A percentile compares a stretch with the other conserved stretches of the same genome.
Evolutionary conservation across 768 basidiomycete genomes (phyloP).

Genomic region (Trametes gibbosa): DNA sequence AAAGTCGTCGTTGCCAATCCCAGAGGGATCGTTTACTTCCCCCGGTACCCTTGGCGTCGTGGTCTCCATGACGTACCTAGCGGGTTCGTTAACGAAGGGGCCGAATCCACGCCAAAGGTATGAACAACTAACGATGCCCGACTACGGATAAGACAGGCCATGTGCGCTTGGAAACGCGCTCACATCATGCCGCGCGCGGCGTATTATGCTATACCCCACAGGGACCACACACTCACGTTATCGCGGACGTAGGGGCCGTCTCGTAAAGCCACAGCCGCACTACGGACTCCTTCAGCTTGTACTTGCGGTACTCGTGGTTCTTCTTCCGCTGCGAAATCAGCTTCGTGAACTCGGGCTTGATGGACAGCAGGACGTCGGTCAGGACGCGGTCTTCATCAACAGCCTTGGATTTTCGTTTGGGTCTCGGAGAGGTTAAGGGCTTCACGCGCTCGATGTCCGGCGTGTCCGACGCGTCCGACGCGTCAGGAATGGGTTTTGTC

Average conservation of each 20-base stretch:
- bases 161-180: not conserved
- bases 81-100: not conserved
- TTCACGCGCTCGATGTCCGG: not conserved
- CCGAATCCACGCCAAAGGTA: not conserved
- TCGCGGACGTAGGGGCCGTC: slow-evolving; percentile 28
- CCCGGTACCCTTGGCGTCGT: slow-evolving; percentile 31
- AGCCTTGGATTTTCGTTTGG: not conserved
- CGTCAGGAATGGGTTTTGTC: not conserved
- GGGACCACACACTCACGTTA: slow-evolving; percentile 26
- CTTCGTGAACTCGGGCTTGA: slow-evolving; percentile 31
- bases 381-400: slow-evolving; percentile 24
- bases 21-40: slow-evolving; percentile 31
- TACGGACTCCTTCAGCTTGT: slow-evolving; percentile 30
- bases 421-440: not conserved
- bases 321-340: slow-evolving; percentile 33
- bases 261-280: slow-evolving; percentile 34
- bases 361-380: slow-evolving; percentile 34
- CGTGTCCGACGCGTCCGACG: not conserved
- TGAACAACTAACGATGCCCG: too few species aligned
- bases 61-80: slow-evolving; percentile 30
- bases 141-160: not conserved
- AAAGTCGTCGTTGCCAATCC: slow-evolving; percentile 38
- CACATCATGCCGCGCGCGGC: too few species aligned
- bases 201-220: not conserved
- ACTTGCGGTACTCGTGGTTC: slow-evolving; percentile 38